phyloP scores from a whole-genome alignment of 78 protist species.

The Dictyostelium purpureum region DNA sequence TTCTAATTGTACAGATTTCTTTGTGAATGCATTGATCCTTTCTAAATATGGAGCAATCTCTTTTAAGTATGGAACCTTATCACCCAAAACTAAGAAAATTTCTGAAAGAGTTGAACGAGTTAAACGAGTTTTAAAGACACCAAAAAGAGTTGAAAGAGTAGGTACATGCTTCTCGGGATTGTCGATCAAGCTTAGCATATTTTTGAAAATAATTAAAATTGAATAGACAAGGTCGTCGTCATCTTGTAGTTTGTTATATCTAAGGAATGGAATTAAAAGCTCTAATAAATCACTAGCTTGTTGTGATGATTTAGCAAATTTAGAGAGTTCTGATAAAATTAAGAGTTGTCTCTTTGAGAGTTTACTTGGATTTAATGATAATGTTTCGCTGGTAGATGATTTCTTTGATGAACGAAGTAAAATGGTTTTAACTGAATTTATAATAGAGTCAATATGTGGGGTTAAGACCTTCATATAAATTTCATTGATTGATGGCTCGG shows the following conservation, averaged over 20 bases:
- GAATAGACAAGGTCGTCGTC: constrained; percentile 38
- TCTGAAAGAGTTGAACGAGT: constrained; percentile 22
- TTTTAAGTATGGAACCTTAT: constrained; percentile 20
- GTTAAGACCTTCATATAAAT: neutral
- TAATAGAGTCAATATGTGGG: constrained; percentile 42
- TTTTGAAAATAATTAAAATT: constrained; percentile 22
- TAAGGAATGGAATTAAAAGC: constrained; percentile 54
- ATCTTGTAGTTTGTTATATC: neutral
- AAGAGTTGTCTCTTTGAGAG: constrained; percentile 12
- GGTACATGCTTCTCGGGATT: constrained; percentile 35
- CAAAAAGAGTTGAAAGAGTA: constrained; percentile 25
- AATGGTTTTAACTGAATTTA: constrained; percentile 17
- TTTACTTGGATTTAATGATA: neutral
- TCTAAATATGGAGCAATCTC: neutral
- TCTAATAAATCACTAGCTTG: constrained; percentile 40
- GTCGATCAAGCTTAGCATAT: neutral
- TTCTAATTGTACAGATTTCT: neutral
- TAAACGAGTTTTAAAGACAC: constrained; percentile 10
- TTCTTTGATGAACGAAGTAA: neutral
- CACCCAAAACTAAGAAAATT: constrained; percentile 14
- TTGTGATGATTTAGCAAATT: constrained; percentile 5
- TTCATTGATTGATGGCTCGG: neutral
- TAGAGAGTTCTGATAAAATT: constrained; percentile 24
- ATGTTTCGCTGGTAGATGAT: neutral
- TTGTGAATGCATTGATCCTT: constrained; percentile 17